Evolutionary conservation across 768 basidiomycete genomes (phyloP), one percentile per base, ranked within the genome.

Genomic region (Leccinum arenicola): DNA sequence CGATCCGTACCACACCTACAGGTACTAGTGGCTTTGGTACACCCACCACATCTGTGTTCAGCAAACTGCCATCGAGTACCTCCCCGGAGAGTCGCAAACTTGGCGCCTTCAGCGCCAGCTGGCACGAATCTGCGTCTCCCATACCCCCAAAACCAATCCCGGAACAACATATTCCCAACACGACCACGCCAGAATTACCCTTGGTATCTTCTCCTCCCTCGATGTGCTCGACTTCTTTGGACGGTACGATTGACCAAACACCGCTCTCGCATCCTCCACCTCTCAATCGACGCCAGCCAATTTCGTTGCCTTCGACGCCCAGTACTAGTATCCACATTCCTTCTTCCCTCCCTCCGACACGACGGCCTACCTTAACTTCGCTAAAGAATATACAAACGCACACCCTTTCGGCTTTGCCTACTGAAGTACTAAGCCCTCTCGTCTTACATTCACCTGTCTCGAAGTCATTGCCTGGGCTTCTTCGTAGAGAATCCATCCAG

Each of bases 231-330:
- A 33, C 55, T 21, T 38, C 57, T 33, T 35, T 60, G 19, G 64
- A 63, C 21, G 49, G 23, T 19, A 14, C 21, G 25, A 54, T 38
- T 23, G 55, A 33, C 50, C 68, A 63, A 29, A 65, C 54, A 11
- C 56, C 60, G 49, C 63, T 52, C 29, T 31, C 52, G 19, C 65
- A 64, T 56, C 74, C 74, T 4, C 73, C 73, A 27, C 67, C 63
- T 49, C 67, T 74, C 12, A 57, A 55, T 54, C 68, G 70, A 61
- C 70, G 56, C 10, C 64, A 61, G 23, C 71, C 74, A 31, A 72
- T 74, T 29, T 75, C 74, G 3, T 55, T 74, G n/a, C 73, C 73
- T 3, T n/a, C 70, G 11, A 74, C 73, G 12, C 73, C 73, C 7
- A 74, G 69, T 38, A 61, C 66, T 14, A 58, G 65, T 19, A 6